Conservation (phyloP, 2,329 filamentous ascomycete species). For the Hymenoscyphus fraxineus region DNA sequence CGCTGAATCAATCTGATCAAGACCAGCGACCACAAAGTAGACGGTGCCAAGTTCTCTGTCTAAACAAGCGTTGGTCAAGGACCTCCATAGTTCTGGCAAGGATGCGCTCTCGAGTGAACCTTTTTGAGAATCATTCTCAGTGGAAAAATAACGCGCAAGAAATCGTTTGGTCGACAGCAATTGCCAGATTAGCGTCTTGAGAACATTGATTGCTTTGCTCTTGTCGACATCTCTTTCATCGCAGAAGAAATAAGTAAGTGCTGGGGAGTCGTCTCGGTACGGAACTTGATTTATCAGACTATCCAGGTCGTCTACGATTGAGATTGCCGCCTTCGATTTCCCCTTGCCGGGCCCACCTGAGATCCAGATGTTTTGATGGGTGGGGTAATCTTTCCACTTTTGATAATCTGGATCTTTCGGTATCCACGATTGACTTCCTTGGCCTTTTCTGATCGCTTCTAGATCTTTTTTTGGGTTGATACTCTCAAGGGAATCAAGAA, state of each 20-base stretch:
- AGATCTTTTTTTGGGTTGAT: slow-evolving; percentile 8
- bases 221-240: slow-evolving; percentile 5
- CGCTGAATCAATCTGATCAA: slow-evolving; percentile 6
- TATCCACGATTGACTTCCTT: slow-evolving; percentile 7
- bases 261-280: slow-evolving; percentile 3
- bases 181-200: slow-evolving; percentile 4
- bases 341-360: slow-evolving; percentile 4
- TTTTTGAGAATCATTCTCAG: slow-evolving; percentile 4
- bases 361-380: slow-evolving; percentile 6
- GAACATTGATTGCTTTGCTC: slow-evolving; percentile 7
- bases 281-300: not conserved
- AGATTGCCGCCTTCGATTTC: slow-evolving; percentile 8
- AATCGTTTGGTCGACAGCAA: slow-evolving; percentile 5
- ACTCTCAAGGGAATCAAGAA: slow-evolving; percentile 4
- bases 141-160: slow-evolving; percentile 2
- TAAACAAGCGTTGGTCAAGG: not conserved
- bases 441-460: slow-evolving; percentile 3
- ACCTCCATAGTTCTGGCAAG: slow-evolving; percentile 6
- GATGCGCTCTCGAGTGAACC: not conserved
- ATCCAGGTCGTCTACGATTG: slow-evolving; percentile 4
- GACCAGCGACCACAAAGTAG: slow-evolving; percentile 4
- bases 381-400: not conserved
- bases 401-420: slow-evolving; percentile 1
- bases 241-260: slow-evolving; percentile 8
- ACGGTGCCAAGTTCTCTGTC: not conserved